Evolutionary conservation across 768 basidiomycete species (phyloP).

Genomic region (Mycena pura): DNA sequence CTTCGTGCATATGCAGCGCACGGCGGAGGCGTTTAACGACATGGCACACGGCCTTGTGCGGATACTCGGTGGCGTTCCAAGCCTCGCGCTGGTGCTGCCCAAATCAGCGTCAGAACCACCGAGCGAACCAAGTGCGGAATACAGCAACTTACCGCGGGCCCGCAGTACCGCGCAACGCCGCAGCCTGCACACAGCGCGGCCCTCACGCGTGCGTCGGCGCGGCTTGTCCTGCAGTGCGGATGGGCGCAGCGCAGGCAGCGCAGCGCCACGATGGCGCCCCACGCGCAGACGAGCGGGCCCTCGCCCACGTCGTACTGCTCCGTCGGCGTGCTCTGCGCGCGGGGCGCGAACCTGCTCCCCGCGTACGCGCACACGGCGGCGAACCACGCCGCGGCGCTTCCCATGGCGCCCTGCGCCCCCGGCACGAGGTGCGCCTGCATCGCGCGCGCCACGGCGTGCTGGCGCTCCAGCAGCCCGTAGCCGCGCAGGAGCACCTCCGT

Average conservation of each 20-base stretch:
- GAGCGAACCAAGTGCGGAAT: not conserved
- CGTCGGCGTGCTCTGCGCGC: not conserved
- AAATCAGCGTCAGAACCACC: not conserved
- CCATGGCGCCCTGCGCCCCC: not conserved
- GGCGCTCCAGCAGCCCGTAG: not conserved
- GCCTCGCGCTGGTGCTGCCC: not conserved
- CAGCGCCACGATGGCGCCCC: not conserved
- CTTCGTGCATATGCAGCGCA: not conserved
- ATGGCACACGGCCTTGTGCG: not conserved
- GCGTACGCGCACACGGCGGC: not conserved
- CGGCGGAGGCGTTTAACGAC: not conserved
- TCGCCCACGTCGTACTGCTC: too few species aligned
- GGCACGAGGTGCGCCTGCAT: not conserved
- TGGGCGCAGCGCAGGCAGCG: not conserved
- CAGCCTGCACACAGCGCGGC: not conserved
- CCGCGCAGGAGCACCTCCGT: not conserved
- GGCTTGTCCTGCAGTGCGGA: not conserved
- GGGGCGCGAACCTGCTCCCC: not conserved
- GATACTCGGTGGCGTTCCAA: not conserved
- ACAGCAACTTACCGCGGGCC: not conserved
- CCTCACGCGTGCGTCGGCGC: not conserved
- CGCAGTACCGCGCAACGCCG: conserved; percentile 5
- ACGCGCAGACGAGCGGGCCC: not conserved
- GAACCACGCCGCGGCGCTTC: not conserved
- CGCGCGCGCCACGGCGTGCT: not conserved